phyloP scores from a whole-genome alignment of 805 yeast genomes.

The Yarrowia deformans region DNA sequence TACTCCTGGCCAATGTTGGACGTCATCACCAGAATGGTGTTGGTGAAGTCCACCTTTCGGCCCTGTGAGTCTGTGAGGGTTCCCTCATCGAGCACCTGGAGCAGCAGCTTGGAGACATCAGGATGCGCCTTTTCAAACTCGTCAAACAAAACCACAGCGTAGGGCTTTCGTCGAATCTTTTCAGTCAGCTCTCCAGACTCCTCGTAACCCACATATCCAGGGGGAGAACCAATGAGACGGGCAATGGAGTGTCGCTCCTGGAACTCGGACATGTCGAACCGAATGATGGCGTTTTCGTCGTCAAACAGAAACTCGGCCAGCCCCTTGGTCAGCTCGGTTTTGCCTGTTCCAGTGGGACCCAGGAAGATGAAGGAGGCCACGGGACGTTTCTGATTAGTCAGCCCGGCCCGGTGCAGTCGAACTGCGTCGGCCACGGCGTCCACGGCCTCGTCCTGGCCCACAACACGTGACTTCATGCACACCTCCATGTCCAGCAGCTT shows the following conservation, averaged over 20 bases:
- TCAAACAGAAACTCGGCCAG: slow-evolving; percentile 91
- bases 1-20: slow-evolving; percentile 95
- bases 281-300: slow-evolving; percentile 81
- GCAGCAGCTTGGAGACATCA: slow-evolving; percentile 86
- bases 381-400: slow-evolving; percentile 92
- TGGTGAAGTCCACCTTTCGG: slow-evolving; percentile 89
- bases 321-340: slow-evolving; percentile 92
- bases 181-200: slow-evolving; percentile 94
- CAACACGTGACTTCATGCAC: slow-evolving; percentile 75
- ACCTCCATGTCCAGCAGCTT: slow-evolving; percentile 87
- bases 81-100: slow-evolving; percentile 96
- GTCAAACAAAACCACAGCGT: slow-evolving; percentile 89
- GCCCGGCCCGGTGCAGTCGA: slow-evolving; percentile 93
- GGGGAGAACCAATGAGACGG: slow-evolving; percentile 95
- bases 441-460: slow-evolving; percentile 97
- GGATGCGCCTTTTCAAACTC: slow-evolving; percentile 98
- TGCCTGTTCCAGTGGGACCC: slow-evolving; percentile 99
- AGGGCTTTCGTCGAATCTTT: slow-evolving; percentile 94
- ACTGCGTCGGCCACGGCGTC: slow-evolving; percentile 91
- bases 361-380: slow-evolving; percentile 95
- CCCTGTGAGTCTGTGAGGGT: slow-evolving; percentile 94
- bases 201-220: slow-evolving; percentile 96
- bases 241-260: slow-evolving; percentile 94
- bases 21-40: slow-evolving; percentile 95
- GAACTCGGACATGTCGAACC: slow-evolving; percentile 98